Base-by-base conservation (phyloP, 768 basidiomycete genomes). In the Baorangia bicolor region DNA sequence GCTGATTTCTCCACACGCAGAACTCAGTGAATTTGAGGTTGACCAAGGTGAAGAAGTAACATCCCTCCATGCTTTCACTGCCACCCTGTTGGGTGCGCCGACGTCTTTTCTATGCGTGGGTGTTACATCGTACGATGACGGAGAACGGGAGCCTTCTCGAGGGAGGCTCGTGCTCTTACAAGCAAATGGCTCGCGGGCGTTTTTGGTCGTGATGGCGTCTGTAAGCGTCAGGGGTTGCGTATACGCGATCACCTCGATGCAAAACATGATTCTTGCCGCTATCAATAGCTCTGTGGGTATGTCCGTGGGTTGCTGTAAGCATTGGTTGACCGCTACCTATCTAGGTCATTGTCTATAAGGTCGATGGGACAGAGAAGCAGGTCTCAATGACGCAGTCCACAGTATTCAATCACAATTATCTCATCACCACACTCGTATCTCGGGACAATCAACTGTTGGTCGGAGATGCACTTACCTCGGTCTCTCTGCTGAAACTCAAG, bases 341-440 rank as follows among this genome's bases (percentile, higher is more conserved):
- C 40, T 56, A 83, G 81, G 74, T 88, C n/a, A 61, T 78, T 44
- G 67, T 81, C 30, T 82, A 73, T 57, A 67, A 73, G 7, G 67
- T 83, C 3, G 74, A 77, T 40, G 67, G 58, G 46, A 61, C 75
- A n/a, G 64, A 68, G 11, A 62, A 64, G 34, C 60, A 74, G 16
- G 61, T 73, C 33, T 59, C 69, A 1, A 70, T 74, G 59, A 64
- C 65, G 6, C 74, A 75, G 30, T 61, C 83, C 8, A 68, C 81
- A 0, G 75, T 81, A 37, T 94, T 92, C 87, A 85, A 88, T 59
- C 90, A 92, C 66, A 93, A 90, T 52, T 94, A 94, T 71, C 57
- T 90, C 53, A 83, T 94, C 28, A 84, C 81, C 5, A 85, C 82
- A 52, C 71, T 97, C 21, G 82, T 80, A 0, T 73, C 82, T 4